These are phyloP conservation scores for Moniliophthora roreri DNA, from an alignment of 1,284 basidiomycete genomes.

Conservation along the genomic window DNA sequence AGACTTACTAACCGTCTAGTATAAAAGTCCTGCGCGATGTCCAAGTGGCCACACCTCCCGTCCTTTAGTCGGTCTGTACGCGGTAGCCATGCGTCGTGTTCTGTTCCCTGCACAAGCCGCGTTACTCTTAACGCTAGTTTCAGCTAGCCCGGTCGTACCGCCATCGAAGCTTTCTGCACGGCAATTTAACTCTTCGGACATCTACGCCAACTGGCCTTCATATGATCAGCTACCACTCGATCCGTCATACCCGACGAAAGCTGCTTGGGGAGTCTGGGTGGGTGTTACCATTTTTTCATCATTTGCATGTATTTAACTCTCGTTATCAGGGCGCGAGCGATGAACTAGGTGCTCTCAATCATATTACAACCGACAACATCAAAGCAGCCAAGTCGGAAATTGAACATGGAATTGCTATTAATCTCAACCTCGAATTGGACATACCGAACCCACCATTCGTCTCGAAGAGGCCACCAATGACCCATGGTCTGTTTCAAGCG, in stretches of 20 bases:
- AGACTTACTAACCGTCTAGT: too few relatives aligned
- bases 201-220: slow-evolving; percentile 16
- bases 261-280: slow-evolving; percentile 18
- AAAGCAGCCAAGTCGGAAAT: slow-evolving; percentile 12
- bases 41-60: too few relatives aligned
- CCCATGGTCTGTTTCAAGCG: slow-evolving; percentile 7
- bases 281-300: neutral
- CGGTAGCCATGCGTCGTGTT: too few relatives aligned
- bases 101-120: too few relatives aligned
- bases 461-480: slow-evolving; percentile 1
- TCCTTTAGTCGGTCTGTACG: too few relatives aligned
- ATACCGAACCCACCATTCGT: slow-evolving; percentile 12
- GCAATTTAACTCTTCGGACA: slow-evolving; percentile 3
- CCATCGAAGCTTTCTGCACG: neutral
- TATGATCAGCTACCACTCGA: slow-evolving; percentile 16
- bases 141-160: too few relatives aligned
- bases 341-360: slow-evolving; percentile 15
- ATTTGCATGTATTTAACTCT: neutral
- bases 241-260: slow-evolving; percentile 16
- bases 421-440: slow-evolving; percentile 12
- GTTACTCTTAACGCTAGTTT: too few relatives aligned
- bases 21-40: too few relatives aligned
- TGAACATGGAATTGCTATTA: slow-evolving; percentile 10
- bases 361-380: slow-evolving; percentile 13
- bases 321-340: slow-evolving; percentile 9